Evolutionary conservation across 2,329 filamentous ascomycete genomes (phyloP).

Genomic region (Trichoderma sp.): DNA sequence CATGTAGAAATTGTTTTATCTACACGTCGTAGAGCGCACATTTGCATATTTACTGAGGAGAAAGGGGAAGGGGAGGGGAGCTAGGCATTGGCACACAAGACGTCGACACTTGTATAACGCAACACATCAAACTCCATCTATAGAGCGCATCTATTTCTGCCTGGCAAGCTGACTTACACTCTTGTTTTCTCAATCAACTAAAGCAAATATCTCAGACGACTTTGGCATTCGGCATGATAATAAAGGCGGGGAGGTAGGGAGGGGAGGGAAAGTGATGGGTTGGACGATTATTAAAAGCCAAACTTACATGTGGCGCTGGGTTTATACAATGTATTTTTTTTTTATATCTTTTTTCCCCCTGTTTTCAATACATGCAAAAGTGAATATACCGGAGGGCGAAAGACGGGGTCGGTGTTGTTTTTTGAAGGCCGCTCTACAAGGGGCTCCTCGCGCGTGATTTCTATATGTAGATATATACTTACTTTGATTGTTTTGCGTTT

Average conservation of each 20-base stretch:
- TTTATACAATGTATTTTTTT: slow-evolving; percentile 4
- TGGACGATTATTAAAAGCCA: slow-evolving; percentile 2
- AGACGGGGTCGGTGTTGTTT: neutral
- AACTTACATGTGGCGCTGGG: neutral
- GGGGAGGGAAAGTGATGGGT: neutral
- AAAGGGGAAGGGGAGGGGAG: neutral
- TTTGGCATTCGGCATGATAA: neutral
- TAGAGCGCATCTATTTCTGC: neutral
- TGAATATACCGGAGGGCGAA: neutral
- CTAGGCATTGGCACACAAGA: neutral
- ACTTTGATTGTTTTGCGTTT: neutral
- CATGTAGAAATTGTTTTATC: neutral
- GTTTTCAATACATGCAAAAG: neutral
- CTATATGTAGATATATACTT: neutral
- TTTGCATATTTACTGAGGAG: neutral
- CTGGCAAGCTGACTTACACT: neutral
- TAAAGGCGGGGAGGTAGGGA: neutral
- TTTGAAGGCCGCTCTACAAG: neutral
- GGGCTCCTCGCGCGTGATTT: neutral
- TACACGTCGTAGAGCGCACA: neutral
- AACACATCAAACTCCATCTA: neutral
- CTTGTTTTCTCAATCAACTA: neutral
- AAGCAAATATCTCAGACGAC: neutral
- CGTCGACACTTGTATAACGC: neutral
- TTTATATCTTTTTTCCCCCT: neutral